Evolutionary conservation across 2,329 filamentous ascomycete species (phyloP).

Genomic region (Fusarium sp.): DNA sequence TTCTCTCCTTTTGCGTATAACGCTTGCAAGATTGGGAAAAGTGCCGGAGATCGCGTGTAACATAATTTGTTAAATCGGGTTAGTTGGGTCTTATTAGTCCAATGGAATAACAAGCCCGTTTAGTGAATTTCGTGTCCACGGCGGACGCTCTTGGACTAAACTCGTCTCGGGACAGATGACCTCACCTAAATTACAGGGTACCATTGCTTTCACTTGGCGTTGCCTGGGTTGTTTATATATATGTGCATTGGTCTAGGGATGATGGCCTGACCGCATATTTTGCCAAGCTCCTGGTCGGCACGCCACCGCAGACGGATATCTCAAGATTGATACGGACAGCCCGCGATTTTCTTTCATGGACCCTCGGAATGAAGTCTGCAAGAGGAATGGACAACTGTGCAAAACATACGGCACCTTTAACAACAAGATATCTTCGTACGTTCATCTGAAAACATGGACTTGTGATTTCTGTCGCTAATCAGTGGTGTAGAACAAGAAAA

Average conservation of each 20-base stretch:
- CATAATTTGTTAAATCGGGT: neutral
- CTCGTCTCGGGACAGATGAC: neutral
- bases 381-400: neutral
- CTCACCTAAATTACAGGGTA: neutral
- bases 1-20: neutral
- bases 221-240: neutral
- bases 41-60: neutral
- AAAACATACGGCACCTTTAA: neutral
- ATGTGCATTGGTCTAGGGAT: too few relatives aligned
- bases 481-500: neutral
- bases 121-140: neutral
- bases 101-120: neutral
- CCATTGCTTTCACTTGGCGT: neutral
- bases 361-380: neutral
- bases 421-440: conserved; percentile 7
- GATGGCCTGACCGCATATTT: conserved; percentile 10
- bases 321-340: conserved; percentile 16
- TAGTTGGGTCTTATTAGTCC: accelerated
- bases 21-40: neutral
- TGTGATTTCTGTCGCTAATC: accelerated
- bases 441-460: accelerated
- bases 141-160: neutral
- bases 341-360: conserved; percentile 16
- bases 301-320: conserved; percentile 9
- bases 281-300: conserved; percentile 8